phyloP scores from a whole-genome alignment of 2,329 filamentous ascomycete genomes.

The Stemphylium vesicarium region DNA sequence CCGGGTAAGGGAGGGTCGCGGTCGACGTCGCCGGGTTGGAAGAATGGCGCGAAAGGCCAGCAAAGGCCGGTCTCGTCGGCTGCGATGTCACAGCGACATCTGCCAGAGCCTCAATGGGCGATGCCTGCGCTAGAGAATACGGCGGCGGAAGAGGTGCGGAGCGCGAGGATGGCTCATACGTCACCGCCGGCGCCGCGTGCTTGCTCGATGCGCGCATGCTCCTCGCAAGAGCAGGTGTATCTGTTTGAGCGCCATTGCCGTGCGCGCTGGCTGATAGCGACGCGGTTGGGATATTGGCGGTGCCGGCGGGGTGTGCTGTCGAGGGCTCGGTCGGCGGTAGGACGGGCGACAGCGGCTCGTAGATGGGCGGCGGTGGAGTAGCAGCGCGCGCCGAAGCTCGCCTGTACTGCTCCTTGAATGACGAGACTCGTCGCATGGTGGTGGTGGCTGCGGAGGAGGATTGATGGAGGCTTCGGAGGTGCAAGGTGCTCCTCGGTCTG shows the following conservation, averaged over 20 bases:
- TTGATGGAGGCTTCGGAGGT: slow-evolving; percentile 28
- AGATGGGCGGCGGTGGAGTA: slow-evolving; percentile 43
- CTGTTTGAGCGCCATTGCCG: slow-evolving; percentile 16
- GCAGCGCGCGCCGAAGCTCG: slow-evolving; percentile 37
- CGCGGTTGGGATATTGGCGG: slow-evolving; percentile 15
- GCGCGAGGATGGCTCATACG: slow-evolving; percentile 24
- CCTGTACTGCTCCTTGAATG: slow-evolving; percentile 44
- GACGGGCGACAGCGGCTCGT: slow-evolving; percentile 46
- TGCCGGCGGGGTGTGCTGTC: slow-evolving; percentile 32
- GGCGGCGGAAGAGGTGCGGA: slow-evolving; percentile 33
- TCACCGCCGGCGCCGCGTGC: slow-evolving; percentile 17
- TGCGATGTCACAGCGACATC: slow-evolving; percentile 49
- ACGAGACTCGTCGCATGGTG: slow-evolving; percentile 38
- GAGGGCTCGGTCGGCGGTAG: slow-evolving; percentile 29
- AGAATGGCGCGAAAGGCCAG: slow-evolving; percentile 30
- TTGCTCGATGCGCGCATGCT: slow-evolving; percentile 16
- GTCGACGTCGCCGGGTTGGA: slow-evolving; percentile 31
- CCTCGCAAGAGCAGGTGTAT: neutral
- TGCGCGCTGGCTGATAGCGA: slow-evolving; percentile 12
- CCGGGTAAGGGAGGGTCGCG: slow-evolving; percentile 22
- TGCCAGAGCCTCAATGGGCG: slow-evolving; percentile 54
- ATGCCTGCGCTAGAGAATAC: slow-evolving; percentile 35
- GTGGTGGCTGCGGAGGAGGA: slow-evolving; percentile 24
- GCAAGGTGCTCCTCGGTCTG: slow-evolving; percentile 25
- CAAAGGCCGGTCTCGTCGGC: slow-evolving; percentile 44